phyloP scores from a whole-genome alignment of 495 filamentous ascomycete genomes.

The Gamarada debralockiae region DNA sequence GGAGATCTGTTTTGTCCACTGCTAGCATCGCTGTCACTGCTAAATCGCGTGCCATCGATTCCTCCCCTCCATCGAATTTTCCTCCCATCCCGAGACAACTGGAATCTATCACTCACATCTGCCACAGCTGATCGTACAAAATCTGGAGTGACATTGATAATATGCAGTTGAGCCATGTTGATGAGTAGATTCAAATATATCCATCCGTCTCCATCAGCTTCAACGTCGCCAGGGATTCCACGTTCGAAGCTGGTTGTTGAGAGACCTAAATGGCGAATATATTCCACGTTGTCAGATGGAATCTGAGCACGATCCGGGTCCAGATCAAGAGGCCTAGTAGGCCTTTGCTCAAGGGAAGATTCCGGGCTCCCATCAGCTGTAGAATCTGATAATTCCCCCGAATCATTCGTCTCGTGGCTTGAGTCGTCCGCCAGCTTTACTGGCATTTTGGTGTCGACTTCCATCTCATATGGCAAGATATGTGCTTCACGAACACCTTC shows the following conservation, averaged over 20 bases:
- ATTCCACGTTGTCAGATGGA: conserved; percentile 68
- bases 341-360: conserved; percentile 54
- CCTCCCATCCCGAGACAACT: conserved; percentile 67
- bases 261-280: conserved; percentile 67
- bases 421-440: background rate
- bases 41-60: conserved; percentile 53
- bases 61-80: conserved; percentile 73
- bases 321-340: conserved; percentile 67
- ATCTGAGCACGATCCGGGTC: conserved; percentile 64
- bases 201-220: conserved; percentile 59
- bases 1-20: conserved; percentile 38
- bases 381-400: background rate
- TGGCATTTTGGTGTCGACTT: conserved; percentile 1
- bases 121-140: conserved; percentile 66
- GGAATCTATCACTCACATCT: conserved; percentile 63
- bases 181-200: conserved; percentile 77
- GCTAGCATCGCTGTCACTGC: conserved; percentile 45
- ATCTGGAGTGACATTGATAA: conserved; percentile 68
- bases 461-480: conserved; percentile 33
- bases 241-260: conserved; percentile 37
- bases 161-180: conserved; percentile 78
- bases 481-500: conserved; percentile 48
- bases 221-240: conserved; percentile 40
- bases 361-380: conserved; percentile 1
- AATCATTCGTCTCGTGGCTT: conserved; percentile 3